Percentiles rank a stretch among this genome's conserved stretches.
These are phyloP conservation scores for Delonix regia DNA, from an alignment of 306 rosid species.

Conservation along the genomic window DNA sequence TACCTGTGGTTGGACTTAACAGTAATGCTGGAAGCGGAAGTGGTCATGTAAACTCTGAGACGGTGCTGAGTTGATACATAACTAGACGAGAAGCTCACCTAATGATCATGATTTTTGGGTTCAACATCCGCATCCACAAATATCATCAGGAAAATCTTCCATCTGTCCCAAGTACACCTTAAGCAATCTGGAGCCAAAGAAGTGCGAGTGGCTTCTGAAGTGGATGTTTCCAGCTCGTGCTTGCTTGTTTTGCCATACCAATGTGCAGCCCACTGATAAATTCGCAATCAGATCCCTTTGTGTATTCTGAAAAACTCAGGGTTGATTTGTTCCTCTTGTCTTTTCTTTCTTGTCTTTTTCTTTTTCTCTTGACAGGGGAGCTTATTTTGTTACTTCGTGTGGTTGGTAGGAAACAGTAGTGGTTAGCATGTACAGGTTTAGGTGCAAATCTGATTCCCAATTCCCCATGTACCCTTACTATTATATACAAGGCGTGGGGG, in stretches of 20 bases:
- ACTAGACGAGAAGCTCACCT: slow-evolving; percentile 9
- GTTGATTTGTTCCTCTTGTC: slow-evolving; percentile 47
- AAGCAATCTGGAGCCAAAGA: slow-evolving; percentile 29
- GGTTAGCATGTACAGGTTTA: slow-evolving; percentile 62
- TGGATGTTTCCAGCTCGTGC: slow-evolving; percentile 39
- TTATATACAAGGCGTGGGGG: slow-evolving; percentile 42
- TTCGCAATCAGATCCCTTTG: slow-evolving; percentile 52
- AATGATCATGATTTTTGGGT: slow-evolving; percentile 29
- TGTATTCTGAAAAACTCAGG: slow-evolving; percentile 36
- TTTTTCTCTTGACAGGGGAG: slow-evolving; percentile 48
- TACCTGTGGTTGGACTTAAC: slow-evolving; percentile 54
- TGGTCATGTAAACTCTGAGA: slow-evolving; percentile 75
- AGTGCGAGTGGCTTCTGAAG: slow-evolving; percentile 31
- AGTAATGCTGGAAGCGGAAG: slow-evolving; percentile 49
- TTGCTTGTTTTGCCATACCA: slow-evolving; percentile 32
- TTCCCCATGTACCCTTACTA: slow-evolving; percentile 43
- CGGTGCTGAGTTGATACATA: slow-evolving; percentile 62
- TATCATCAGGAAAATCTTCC: slow-evolving; percentile 28
- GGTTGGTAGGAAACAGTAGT: slow-evolving; percentile 47
- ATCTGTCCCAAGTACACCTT: slow-evolving; percentile 28
- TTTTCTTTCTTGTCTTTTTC: slow-evolving; percentile 20
- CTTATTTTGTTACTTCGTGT: slow-evolving; percentile 67
- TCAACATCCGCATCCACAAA: slow-evolving; percentile 27
- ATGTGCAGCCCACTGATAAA: slow-evolving; percentile 48
- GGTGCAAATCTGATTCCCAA: slow-evolving; percentile 53